Percentiles rank a stretch among this genome's conserved stretches.
phyloP scores from a whole-genome alignment of 2,329 filamentous ascomycete species.

The Colletotrichum spinosum region DNA sequence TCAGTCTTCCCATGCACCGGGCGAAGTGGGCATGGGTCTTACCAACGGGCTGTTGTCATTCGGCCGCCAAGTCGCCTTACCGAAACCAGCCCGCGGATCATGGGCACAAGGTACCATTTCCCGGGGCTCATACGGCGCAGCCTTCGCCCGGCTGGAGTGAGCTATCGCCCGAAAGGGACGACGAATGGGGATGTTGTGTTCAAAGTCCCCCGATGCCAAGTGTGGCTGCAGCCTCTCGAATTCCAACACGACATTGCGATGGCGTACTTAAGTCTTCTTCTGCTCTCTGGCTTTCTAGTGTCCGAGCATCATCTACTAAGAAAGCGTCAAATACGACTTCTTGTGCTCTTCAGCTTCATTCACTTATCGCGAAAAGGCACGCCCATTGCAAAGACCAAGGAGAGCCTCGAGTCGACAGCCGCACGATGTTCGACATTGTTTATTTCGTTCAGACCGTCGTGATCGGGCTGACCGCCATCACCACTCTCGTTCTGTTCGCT shows the following conservation, averaged over 20 bases:
- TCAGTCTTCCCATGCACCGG: too few relatives aligned
- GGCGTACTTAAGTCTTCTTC: too few relatives aligned
- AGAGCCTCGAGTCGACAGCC: background rate
- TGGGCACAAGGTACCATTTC: background rate
- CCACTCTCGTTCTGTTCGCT: conserved; percentile 40
- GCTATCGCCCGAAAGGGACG: background rate
- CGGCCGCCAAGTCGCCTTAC: too few relatives aligned
- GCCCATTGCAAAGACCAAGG: background rate
- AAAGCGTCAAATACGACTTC: too few relatives aligned
- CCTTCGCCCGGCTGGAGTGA: conserved; percentile 18
- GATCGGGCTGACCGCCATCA: conserved; percentile 35
- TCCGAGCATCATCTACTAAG: too few relatives aligned
- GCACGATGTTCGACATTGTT: background rate
- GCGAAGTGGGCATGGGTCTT: too few relatives aligned
- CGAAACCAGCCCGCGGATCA: too few relatives aligned
- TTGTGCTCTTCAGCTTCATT: background rate
- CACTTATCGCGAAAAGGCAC: background rate
- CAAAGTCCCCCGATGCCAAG: background rate
- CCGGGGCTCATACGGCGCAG: conserved; percentile 25
- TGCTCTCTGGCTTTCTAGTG: too few relatives aligned
- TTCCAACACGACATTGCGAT: too few relatives aligned
- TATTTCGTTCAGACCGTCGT: conserved; percentile 37
- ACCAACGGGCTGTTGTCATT: too few relatives aligned
- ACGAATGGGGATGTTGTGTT: background rate
- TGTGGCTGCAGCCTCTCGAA: too few relatives aligned